Conservation (phyloP, 1,284 basidiomycete genomes). For the Kwoniella shivajii region DNA sequence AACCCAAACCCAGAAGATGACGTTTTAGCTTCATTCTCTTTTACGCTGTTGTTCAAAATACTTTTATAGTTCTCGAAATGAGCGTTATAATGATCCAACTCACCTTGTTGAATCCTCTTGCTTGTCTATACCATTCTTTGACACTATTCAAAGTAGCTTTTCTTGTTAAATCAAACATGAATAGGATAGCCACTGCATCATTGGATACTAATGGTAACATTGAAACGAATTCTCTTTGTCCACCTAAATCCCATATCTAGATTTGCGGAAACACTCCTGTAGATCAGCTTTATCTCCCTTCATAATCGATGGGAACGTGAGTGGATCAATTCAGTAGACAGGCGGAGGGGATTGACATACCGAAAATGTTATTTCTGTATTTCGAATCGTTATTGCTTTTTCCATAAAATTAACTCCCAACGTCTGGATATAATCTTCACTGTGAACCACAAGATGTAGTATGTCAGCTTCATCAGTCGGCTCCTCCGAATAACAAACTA, state of each 20-base stretch:
- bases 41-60: background rate
- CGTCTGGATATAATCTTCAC: slow-evolving; percentile 98
- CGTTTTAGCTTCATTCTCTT: background rate
- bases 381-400: slow-evolving; percentile 94
- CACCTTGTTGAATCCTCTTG: slow-evolving; percentile 96
- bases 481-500: background rate
- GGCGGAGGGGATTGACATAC: slow-evolving; percentile 36
- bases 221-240: slow-evolving; percentile 96
- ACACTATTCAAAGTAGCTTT: slow-evolving; percentile 97
- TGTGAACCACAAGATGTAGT: slow-evolving; percentile 28
- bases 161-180: slow-evolving; percentile 98
- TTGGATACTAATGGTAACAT: slow-evolving; percentile 98
- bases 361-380: slow-evolving; percentile 98
- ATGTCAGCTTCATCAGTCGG: slow-evolving; percentile 2
- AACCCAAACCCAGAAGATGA: too few relatives aligned
- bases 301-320: slow-evolving; percentile 1
- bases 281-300: background rate
- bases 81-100: slow-evolving; percentile 29
- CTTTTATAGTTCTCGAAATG: too few relatives aligned
- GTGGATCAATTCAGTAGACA: too few relatives aligned
- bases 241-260: slow-evolving; percentile 96
- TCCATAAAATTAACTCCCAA: slow-evolving; percentile 99
- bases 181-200: slow-evolving; percentile 95
- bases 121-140: slow-evolving; percentile 99
- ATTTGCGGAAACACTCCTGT: background rate